A percentile compares a stretch with the other conserved stretches of the same genome.
phyloP scores from a whole-genome alignment of 495 filamentous ascomycete genomes.

The Talaromyces proteolyticus region DNA sequence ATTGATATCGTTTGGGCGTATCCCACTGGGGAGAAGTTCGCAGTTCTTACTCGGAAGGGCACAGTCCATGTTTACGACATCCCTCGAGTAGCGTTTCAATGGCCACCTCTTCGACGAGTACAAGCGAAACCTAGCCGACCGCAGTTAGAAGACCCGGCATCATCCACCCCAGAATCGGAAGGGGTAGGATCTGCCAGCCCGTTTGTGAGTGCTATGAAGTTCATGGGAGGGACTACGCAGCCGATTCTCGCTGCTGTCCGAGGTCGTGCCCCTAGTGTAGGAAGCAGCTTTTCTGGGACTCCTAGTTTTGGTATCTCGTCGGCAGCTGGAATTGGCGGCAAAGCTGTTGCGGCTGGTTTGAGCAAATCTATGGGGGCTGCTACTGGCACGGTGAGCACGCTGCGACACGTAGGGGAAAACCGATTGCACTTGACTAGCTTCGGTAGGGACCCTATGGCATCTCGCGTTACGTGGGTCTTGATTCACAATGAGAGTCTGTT shows the following conservation, averaged over 20 bases:
- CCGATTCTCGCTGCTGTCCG: constrained; percentile 52
- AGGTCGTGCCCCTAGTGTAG: constrained; percentile 41
- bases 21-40: constrained; percentile 72
- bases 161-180: constrained; percentile 24
- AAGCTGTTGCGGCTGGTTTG: constrained; percentile 74
- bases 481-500: constrained; percentile 30
- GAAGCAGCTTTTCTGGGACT: constrained; percentile 39
- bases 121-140: constrained; percentile 34
- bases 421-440: constrained; percentile 67
- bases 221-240: constrained; percentile 50
- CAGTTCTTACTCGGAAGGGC: constrained; percentile 85
- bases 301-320: constrained; percentile 50
- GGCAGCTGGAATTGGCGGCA: constrained; percentile 65
- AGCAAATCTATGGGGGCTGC: constrained; percentile 79
- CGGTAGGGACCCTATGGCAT: constrained; percentile 30
- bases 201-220: constrained; percentile 57
- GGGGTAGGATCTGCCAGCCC: constrained; percentile 52
- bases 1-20: constrained; percentile 84
- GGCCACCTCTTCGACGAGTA: constrained; percentile 76
- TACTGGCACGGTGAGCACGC: constrained; percentile 67
- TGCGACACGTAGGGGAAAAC: constrained; percentile 81
- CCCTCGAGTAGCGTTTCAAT: constrained; percentile 74
- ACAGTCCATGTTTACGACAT: constrained; percentile 89
- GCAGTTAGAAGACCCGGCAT: constrained; percentile 11
- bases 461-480: constrained; percentile 35